phyloP scores from a whole-genome alignment of 169 alveolate species.

The Plasmodium malariae region DNA sequence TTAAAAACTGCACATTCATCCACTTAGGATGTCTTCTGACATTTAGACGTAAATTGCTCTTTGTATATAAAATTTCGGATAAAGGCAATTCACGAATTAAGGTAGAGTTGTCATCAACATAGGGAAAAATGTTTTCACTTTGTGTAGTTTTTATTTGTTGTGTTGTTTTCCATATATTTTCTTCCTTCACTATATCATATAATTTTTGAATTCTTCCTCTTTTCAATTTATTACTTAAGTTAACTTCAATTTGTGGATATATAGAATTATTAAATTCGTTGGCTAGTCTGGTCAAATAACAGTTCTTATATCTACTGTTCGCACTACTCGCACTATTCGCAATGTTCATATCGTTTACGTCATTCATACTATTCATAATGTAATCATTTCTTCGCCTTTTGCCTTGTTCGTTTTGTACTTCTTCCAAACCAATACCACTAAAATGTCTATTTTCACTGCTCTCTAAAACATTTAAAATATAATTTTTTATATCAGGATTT shows the following conservation, averaged over 20 bases:
- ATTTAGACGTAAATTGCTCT: constrained; percentile 80
- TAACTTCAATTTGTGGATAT: constrained; percentile 47
- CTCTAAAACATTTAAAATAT: constrained; percentile 81
- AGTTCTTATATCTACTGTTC: constrained; percentile 15
- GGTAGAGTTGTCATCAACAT: constrained; percentile 85
- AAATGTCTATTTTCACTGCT: constrained; percentile 78
- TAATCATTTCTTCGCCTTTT: constrained; percentile 54
- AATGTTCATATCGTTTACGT: too few species aligned
- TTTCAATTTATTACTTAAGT: constrained; percentile 30
- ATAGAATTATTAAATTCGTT: constrained; percentile 61
- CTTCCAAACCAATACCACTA: constrained; percentile 81
- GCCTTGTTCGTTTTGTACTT: constrained; percentile 53
- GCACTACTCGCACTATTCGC: too few species aligned
- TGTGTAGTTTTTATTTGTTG: constrained; percentile 79
- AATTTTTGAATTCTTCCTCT: constrained; percentile 75
- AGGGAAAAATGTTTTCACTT: constrained; percentile 83
- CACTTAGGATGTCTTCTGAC: constrained; percentile 86
- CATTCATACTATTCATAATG: too few species aligned
- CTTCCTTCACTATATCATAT: constrained; percentile 78
- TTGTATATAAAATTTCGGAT: constrained; percentile 80
- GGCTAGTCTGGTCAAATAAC: constrained; percentile 49
- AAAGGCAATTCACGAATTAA: constrained; percentile 79
- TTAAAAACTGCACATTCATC: constrained; percentile 77
- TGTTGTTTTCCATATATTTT: constrained; percentile 82
- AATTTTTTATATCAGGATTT: constrained; percentile 78